A percentile compares a stretch with the other conserved stretches of the same genome.
Evolutionary conservation across 257 asterid genomes (phyloP).

Genomic region (Orobanche coerulescens): DNA sequence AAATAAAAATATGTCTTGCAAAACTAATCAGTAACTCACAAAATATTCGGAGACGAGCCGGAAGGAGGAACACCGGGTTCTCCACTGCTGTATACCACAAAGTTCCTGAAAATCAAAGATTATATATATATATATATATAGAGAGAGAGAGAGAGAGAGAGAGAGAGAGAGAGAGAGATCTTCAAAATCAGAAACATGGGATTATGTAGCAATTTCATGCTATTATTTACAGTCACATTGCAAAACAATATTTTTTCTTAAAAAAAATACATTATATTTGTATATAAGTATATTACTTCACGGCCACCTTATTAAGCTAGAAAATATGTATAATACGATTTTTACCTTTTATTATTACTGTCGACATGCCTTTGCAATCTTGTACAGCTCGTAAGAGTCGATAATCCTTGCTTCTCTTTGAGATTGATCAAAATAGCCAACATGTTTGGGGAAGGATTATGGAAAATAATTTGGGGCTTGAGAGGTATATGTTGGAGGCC

Average conservation of each 20-base stretch:
- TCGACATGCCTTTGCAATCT: slow-evolving; percentile 13
- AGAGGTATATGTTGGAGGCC: background rate
- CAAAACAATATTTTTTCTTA: too few species aligned
- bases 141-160: too few species aligned
- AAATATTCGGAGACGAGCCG: slow-evolving; percentile 28
- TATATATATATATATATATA: too few species aligned
- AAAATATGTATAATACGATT: too few species aligned
- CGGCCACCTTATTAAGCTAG: too few species aligned
- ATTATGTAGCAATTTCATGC: too few species aligned
- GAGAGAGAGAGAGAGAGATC: too few species aligned
- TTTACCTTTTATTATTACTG: slow-evolving; percentile 25
- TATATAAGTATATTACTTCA: too few species aligned
- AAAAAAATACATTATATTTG: too few species aligned
- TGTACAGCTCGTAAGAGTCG: slow-evolving; percentile 2
- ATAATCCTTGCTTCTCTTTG: slow-evolving; percentile 9
- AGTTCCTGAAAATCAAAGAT: slow-evolving; percentile 17
- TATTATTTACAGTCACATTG: too few species aligned
- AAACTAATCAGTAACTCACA: slow-evolving; percentile 29
- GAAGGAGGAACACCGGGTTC: slow-evolving; percentile 32
- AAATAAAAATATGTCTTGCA: too few species aligned
- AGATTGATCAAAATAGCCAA: background rate
- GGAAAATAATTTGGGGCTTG: slow-evolving; percentile 5
- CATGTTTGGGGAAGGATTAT: background rate
- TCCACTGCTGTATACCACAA: slow-evolving; percentile 14
- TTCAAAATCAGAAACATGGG: too few species aligned